Evolutionary conservation across 2,329 filamentous ascomycete species (phyloP).

Genomic region (Polychaeton citri): DNA sequence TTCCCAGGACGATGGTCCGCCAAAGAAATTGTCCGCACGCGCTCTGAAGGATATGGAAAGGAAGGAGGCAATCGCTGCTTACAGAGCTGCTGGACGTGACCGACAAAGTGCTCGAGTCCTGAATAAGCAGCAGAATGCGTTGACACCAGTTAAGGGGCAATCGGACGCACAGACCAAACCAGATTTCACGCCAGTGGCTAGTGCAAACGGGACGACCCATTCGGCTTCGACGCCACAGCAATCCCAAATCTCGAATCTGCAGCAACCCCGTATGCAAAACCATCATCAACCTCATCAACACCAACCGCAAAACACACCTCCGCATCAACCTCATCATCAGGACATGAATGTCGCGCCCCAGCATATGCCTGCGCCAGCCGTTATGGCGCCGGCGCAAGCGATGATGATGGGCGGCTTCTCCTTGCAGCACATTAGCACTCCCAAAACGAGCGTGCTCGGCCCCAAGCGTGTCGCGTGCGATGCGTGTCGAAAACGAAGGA

Average conservation of each 20-base stretch:
- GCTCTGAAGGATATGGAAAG: slow-evolving; percentile 44
- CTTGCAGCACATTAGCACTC: slow-evolving; percentile 31
- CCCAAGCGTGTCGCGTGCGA: slow-evolving; percentile 50
- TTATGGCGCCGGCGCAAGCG: slow-evolving; percentile 8
- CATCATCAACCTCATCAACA: slow-evolving; percentile 11
- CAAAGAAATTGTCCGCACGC: slow-evolving; percentile 42
- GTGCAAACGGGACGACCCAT: background rate
- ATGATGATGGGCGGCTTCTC: slow-evolving; percentile 15
- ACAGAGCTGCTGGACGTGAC: slow-evolving; percentile 25
- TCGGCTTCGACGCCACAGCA: background rate
- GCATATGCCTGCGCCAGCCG: background rate
- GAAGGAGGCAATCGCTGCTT: slow-evolving; percentile 33
- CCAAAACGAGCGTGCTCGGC: slow-evolving; percentile 45
- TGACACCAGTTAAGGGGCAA: slow-evolving; percentile 1
- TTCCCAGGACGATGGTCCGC: slow-evolving; percentile 32
- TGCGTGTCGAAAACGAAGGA: slow-evolving; percentile 47
- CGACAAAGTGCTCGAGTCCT: slow-evolving; percentile 30
- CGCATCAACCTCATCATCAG: slow-evolving; percentile 8
- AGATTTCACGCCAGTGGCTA: background rate
- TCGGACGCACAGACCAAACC: background rate
- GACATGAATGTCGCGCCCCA: slow-evolving; percentile 7
- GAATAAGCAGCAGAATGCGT: slow-evolving; percentile 7
- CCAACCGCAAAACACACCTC: slow-evolving; percentile 10
- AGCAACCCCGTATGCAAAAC: slow-evolving; percentile 10
- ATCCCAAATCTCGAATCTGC: slow-evolving; percentile 3